Base-by-base conservation (phyloP, 768 basidiomycete species). In the Boletus pseudo-olivaceus region DNA sequence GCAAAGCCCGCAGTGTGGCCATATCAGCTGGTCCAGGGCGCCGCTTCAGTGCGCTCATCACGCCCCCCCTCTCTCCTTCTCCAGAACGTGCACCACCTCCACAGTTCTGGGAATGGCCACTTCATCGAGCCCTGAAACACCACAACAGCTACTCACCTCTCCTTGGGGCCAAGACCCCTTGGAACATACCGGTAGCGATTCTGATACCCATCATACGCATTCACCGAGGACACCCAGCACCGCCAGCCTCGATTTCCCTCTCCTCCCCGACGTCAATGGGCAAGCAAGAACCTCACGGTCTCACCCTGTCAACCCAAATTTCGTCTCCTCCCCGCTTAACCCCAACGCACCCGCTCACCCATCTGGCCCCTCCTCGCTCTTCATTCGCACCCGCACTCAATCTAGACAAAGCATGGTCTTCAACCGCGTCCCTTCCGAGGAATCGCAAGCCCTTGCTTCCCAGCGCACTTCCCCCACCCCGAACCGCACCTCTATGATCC, bases 401-500 rank as follows among this genome's bases (percentile, higher is more conserved):
- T 77, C 78, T 5, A 68, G 72, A 37, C 73, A 71, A 41, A 79
- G 72, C 60, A 62, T 74, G 54, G 56, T 69, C 59, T 67, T 81
- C 62, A 70, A 70, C 59, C 76, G 78, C 57, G 62, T 80, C 39
- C 71, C 75, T 29, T 75, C 77, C 1, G 76, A 76, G 41, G 80
- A 75, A 29, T 74, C 74, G 1, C 76, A 75, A 49, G 78, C 71
- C 5, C 74, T 76, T 49, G 61, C 73, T 17, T 51, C 72, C 61
- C 57, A 62, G 49, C 46, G 26, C 23, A 38, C 63, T 10, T 37
- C 63, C 41, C 47, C 47, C 53, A n/a, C 27, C 38, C 59, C 67
- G 19, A 64, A 70, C 37, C 74, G 78, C 45, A 81, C 82, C 1
- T 83, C 82, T 43, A 87, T 88, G 86, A 72, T 88, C 30, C 75